These are phyloP conservation scores for Rauvolfia tetraphylla DNA, from an alignment of 257 asterid genomes.

Conservation along the genomic window DNA sequence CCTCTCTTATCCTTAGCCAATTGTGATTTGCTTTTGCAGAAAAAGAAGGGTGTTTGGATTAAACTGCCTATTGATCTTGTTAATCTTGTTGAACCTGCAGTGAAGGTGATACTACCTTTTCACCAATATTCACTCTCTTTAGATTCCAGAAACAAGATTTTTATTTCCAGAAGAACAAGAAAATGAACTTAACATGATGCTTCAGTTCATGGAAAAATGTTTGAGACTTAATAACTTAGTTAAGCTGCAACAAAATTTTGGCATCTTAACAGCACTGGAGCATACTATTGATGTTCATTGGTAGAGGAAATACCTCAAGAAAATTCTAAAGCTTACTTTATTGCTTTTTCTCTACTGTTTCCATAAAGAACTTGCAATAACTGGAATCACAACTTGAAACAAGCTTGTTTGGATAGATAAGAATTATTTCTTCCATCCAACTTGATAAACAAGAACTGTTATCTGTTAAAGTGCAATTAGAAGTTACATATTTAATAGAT, in stretches of 20 bases:
- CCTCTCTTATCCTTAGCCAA: neutral
- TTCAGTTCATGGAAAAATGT: neutral
- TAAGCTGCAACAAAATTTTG: neutral
- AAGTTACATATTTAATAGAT: too few relatives aligned
- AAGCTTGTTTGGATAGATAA: neutral
- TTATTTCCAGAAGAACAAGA: neutral
- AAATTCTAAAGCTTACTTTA: too few relatives aligned
- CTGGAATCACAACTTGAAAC: neutral
- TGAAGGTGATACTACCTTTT: conserved; percentile 44
- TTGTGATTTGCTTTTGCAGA: conserved; percentile 37
- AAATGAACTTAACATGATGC: neutral
- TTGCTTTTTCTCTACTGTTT: neutral
- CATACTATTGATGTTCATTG: neutral
- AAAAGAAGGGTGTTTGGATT: conserved; percentile 81
- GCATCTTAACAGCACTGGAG: neutral
- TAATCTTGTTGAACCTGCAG: conserved; percentile 74
- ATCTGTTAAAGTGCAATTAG: too few relatives aligned
- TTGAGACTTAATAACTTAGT: neutral
- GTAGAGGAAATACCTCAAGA: neutral
- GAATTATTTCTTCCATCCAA: too few relatives aligned
- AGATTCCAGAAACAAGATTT: neutral
- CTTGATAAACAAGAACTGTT: too few relatives aligned
- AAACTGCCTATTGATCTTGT: conserved; percentile 74
- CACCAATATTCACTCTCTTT: neutral
- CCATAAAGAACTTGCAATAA: neutral